A percentile compares a stretch with the other conserved stretches of the same genome.
phyloP scores from a whole-genome alignment of 257 asterid species.

The Lithospermum erythrorhizon region DNA sequence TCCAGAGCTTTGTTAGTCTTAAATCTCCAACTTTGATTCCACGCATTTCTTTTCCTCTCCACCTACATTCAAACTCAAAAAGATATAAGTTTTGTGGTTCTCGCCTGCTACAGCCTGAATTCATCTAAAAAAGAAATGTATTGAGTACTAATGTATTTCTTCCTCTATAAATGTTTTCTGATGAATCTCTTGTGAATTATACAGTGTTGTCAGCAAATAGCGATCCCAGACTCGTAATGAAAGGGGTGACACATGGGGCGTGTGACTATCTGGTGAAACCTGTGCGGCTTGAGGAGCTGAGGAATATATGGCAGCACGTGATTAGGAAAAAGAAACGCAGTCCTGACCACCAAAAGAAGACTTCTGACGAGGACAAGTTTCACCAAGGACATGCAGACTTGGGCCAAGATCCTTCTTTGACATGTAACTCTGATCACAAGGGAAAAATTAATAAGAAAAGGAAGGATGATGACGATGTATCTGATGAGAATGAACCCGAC shows the following conservation, averaged over 20 bases:
- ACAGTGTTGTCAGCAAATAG: constrained; percentile 81
- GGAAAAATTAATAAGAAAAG: constrained; percentile 54
- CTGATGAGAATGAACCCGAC: constrained; percentile 47
- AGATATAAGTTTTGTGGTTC: too few species aligned
- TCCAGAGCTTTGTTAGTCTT: not conserved
- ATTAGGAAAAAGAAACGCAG: constrained; percentile 50
- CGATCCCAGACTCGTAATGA: constrained; percentile 64
- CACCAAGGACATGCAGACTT: constrained; percentile 35
- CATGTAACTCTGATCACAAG: constrained; percentile 38
- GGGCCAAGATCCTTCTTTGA: constrained; percentile 29
- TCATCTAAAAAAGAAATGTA: too few species aligned
- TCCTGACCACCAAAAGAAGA: constrained; percentile 19
- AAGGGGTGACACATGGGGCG: constrained; percentile 82
- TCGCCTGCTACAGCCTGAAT: too few species aligned
- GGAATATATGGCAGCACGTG: constrained; percentile 87
- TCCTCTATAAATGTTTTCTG: too few species aligned
- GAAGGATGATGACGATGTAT: constrained; percentile 66
- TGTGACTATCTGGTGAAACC: constrained; percentile 92
- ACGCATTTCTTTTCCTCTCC: not conserved
- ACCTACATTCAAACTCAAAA: not conserved
- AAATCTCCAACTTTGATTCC: not conserved
- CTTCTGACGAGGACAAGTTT: constrained; percentile 24
- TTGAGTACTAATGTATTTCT: too few species aligned
- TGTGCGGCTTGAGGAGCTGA: constrained; percentile 60
- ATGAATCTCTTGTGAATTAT: constrained; percentile 1